phyloP scores from a whole-genome alignment of 768 basidiomycete genomes.

The Suillus subalutaceus region DNA sequence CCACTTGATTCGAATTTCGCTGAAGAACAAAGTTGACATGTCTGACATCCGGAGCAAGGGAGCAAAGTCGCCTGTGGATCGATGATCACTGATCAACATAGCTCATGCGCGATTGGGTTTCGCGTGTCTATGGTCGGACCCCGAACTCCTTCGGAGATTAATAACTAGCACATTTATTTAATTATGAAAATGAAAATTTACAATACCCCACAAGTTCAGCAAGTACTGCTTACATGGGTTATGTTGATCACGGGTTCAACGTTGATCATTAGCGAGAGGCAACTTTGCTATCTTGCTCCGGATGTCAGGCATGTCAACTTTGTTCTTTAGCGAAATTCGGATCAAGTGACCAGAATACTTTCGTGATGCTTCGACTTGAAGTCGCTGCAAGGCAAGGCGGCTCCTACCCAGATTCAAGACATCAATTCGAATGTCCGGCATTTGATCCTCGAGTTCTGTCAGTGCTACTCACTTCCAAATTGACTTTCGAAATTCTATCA shows the following conservation, averaged over 20 bases:
- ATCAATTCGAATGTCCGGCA: not conserved
- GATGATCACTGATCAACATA: not conserved
- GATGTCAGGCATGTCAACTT: not conserved
- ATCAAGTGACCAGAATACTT: not conserved
- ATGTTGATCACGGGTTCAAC: not conserved
- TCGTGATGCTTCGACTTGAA: not conserved
- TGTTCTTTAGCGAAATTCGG: not conserved
- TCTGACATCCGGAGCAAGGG: not conserved
- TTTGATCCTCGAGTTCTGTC: not conserved
- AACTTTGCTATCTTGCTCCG: not conserved
- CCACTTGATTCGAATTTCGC: not conserved
- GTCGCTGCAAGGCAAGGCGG: not conserved
- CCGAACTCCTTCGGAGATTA: not conserved
- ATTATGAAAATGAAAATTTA: conserved; percentile 2
- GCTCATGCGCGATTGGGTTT: too few species aligned
- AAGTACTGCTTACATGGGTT: not conserved
- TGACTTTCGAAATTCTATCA: not conserved
- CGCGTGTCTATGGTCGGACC: not conserved
- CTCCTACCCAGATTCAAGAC: not conserved
- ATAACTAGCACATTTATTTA: not conserved
- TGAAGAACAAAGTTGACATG: not conserved
- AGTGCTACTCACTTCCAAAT: not conserved
- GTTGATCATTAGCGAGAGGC: not conserved
- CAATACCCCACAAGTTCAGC: not conserved
- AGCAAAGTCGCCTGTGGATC: not conserved